These are phyloP conservation scores for Diddensiella santjacobensis DNA, from an alignment of 805 yeast species.

Conservation along the genomic window DNA sequence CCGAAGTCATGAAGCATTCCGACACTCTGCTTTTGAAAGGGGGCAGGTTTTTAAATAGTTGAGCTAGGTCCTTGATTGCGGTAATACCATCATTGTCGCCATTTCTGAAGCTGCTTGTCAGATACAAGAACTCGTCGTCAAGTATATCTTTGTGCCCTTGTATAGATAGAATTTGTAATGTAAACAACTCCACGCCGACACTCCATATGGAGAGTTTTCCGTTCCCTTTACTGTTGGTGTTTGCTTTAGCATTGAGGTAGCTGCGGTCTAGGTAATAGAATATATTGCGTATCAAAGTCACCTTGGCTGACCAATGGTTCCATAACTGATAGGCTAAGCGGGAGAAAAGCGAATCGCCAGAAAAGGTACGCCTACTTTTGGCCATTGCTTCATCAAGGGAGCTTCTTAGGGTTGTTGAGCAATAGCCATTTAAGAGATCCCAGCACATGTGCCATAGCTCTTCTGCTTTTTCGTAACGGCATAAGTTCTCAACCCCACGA, in stretches of 20 bases:
- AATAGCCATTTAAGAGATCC: constrained; percentile 10
- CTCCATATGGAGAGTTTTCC: constrained; percentile 21
- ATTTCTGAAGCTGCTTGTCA: neutral
- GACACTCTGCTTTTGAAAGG: neutral
- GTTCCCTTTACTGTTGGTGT: too few species aligned
- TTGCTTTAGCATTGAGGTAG: constrained; percentile 21
- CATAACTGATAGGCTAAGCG: constrained; percentile 12
- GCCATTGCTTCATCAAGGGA: neutral
- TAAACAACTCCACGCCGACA: constrained; percentile 13
- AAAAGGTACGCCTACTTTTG: neutral
- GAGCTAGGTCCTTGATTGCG: neutral
- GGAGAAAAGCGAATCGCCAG: neutral
- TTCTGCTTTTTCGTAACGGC: constrained; percentile 26
- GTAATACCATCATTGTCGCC: neutral
- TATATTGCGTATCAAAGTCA: constrained; percentile 25
- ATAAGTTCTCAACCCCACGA: constrained; percentile 31
- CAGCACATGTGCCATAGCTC: constrained; percentile 24
- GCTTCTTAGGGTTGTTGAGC: neutral
- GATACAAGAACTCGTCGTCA: neutral
- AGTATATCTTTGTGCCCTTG: neutral
- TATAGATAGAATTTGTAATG: neutral
- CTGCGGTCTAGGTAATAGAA: constrained; percentile 31
- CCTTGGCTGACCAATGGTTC: constrained; percentile 20
- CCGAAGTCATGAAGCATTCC: neutral
- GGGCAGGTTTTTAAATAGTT: neutral